A percentile compares a stretch with the other conserved stretches of the same genome.
Evolutionary conservation across 805 yeast species (phyloP).

Genomic region (Lachancea thermotolerans): DNA sequence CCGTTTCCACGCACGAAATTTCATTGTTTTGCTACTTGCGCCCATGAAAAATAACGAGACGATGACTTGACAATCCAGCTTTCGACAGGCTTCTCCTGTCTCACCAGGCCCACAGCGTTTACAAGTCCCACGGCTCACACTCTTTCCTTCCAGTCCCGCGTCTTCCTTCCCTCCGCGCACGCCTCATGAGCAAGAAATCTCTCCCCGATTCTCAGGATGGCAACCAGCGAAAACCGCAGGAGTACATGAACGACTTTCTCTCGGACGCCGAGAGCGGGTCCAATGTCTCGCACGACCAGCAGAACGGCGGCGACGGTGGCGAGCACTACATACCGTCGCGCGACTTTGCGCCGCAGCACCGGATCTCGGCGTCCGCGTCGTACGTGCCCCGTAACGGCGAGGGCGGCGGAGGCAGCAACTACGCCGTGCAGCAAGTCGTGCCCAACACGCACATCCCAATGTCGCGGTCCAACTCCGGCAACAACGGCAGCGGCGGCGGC

Average conservation of each 20-base stretch:
- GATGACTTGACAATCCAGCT: too few species aligned
- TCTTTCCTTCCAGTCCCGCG: too few species aligned
- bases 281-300: slow-evolving; percentile 1
- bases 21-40: neutral
- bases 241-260: slow-evolving; percentile 8
- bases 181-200: slow-evolving; percentile 2
- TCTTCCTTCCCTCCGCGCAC: neutral
- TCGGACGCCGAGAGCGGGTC: slow-evolving; percentile 3
- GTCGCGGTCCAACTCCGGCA: slow-evolving; percentile 10
- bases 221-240: slow-evolving; percentile 5
- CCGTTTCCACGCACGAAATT: neutral
- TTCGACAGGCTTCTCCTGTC: too few species aligned
- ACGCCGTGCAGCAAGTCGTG: slow-evolving; percentile 27
- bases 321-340: slow-evolving; percentile 4
- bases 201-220: slow-evolving; percentile 2
- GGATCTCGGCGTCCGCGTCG: slow-evolving; percentile 11
- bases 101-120: too few species aligned
- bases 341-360: slow-evolving; percentile 8
- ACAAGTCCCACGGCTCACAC: too few species aligned
- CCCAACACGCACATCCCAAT: slow-evolving; percentile 27
- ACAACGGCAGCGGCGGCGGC: too few species aligned
- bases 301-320: neutral
- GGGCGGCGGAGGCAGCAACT: slow-evolving; percentile 9
- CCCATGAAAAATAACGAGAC: too few species aligned
- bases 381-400: slow-evolving; percentile 26